Percentiles rank a stretch among this genome's conserved stretches.
Evolutionary conservation across 2,329 filamentous ascomycete species (phyloP).

Genomic region (Exophiala sideris): DNA sequence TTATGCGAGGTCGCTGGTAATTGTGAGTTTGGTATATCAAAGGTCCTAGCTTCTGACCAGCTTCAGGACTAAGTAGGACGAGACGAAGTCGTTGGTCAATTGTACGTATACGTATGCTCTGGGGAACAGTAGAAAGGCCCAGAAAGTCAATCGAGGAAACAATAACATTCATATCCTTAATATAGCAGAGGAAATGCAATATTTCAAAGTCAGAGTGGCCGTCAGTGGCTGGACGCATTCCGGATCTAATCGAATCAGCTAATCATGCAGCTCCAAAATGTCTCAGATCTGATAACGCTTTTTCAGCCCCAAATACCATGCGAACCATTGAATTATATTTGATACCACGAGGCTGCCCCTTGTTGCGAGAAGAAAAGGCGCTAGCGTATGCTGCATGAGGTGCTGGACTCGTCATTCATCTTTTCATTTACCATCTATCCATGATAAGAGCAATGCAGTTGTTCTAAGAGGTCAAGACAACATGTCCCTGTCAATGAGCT

Average conservation of each 20-base stretch:
- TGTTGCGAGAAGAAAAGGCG: neutral
- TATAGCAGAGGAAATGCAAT: neutral
- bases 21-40: no score
- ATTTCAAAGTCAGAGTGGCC: neutral
- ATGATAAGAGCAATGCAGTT: constrained; percentile 10
- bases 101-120: no score
- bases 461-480: constrained; percentile 1
- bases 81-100: no score
- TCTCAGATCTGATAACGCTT: constrained; percentile 15
- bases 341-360: constrained; percentile 1
- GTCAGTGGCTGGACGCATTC: constrained; percentile 6
- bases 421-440: constrained; percentile 16
- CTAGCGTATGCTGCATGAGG: neutral
- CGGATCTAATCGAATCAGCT: constrained; percentile 19
- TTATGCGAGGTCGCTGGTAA: no score
- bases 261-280: constrained; percentile 17
- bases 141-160: no score
- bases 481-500: neutral
- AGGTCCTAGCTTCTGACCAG: no score
- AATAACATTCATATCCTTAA: neutral
- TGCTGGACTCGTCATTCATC: constrained; percentile 8
- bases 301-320: neutral
- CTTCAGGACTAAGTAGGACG: no score
- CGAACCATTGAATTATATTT: neutral
- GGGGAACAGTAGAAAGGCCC: no score